Percentiles rank a stretch among this genome's conserved stretches.
These are phyloP conservation scores for Neoboletus subvelutipes DNA, from an alignment of 768 basidiomycete genomes.

Conservation along the genomic window DNA sequence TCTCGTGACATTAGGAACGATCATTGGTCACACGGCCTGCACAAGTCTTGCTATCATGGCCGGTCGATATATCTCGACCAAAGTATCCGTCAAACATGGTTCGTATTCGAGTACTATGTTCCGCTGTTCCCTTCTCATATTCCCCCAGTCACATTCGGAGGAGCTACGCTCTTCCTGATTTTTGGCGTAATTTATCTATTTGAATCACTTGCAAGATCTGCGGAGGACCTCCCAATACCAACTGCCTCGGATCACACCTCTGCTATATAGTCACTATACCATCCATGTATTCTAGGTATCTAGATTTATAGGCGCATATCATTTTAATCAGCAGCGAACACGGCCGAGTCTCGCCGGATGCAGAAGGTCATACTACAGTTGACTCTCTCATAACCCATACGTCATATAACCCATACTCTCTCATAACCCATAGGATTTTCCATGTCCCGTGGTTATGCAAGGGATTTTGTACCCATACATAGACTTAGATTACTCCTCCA, in stretches of 20 bases:
- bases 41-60: constrained; percentile 91
- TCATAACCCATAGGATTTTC: no score
- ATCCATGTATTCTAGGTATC: constrained; percentile 1
- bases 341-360: neutral
- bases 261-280: constrained; percentile 1
- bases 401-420: no score
- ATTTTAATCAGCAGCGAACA: neutral
- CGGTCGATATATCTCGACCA: constrained; percentile 88
- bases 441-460: no score
- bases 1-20: constrained; percentile 85
- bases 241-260: constrained; percentile 7
- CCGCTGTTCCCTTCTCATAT: neutral
- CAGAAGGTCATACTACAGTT: neutral
- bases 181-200: constrained; percentile 80
- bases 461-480: no score
- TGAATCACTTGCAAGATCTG: constrained; percentile 46
- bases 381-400: no score
- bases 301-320: neutral
- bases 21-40: constrained; percentile 84
- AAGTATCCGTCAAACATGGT: constrained; percentile 94
- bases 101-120: constrained; percentile 30
- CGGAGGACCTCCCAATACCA: constrained; percentile 22
- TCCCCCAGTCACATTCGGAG: constrained; percentile 73
- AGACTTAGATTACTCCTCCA: no score
- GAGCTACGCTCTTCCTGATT: constrained; percentile 77